Conservation (phyloP, 225 moss, liverwort and hornwort species). For the Antitrichia curtipendula region DNA sequence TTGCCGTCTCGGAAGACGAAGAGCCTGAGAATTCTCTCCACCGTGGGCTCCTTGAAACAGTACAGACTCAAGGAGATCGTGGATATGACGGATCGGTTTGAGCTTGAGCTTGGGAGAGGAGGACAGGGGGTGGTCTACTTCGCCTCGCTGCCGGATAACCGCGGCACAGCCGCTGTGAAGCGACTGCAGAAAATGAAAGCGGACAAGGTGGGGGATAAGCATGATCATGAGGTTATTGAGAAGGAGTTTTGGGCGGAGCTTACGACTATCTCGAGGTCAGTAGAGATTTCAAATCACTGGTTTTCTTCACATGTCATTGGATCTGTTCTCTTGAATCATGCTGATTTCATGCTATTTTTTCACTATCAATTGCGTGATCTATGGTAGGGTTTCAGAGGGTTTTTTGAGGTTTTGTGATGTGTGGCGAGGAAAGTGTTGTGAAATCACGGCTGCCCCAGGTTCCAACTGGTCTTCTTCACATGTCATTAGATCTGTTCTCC, state of each 20-base stretch:
- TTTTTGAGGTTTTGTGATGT: not conserved
- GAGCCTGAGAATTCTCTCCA: not conserved
- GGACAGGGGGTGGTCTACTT: conserved; percentile 41
- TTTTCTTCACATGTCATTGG: not conserved
- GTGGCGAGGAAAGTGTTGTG: not conserved
- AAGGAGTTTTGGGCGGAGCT: conserved; percentile 43
- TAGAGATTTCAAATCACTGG: not conserved
- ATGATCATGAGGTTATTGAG: conserved; percentile 12
- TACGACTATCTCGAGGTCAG: conserved; percentile 11
- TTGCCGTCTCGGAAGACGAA: not conserved
- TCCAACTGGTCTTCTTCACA: no score
- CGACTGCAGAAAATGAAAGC: conserved; percentile 20
- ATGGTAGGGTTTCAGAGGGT: not conserved
- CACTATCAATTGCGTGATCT: not conserved
- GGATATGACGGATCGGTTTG: conserved; percentile 37
- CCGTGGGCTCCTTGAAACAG: conserved; percentile 20
- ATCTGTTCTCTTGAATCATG: not conserved
- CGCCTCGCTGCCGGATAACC: conserved; percentile 10
- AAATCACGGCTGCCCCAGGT: not conserved
- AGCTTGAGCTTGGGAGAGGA: conserved; percentile 29
- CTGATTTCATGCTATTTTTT: not conserved
- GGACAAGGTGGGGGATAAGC: not conserved
- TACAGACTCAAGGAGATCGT: conserved; percentile 28
- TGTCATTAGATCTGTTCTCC: not conserved
- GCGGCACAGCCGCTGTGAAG: conserved; percentile 32